Evolutionary conservation across 202 grass and related monocot species (phyloP).

Genomic region (Alloteropsis angusta): DNA sequence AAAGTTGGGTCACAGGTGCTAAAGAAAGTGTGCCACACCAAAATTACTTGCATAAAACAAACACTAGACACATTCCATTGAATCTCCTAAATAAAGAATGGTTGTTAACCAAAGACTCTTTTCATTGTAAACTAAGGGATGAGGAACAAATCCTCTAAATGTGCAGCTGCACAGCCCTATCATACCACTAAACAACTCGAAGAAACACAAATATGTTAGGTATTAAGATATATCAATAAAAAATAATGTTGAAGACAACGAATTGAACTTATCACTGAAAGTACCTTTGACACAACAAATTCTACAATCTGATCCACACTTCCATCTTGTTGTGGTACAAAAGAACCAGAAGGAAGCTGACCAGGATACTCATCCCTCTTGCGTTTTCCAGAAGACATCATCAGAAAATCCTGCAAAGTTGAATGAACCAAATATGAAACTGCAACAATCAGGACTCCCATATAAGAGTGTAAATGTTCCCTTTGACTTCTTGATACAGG

Average conservation of each 20-base stretch:
- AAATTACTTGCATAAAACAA: background rate
- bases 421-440: conserved; percentile 6
- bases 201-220: background rate
- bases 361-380: conserved; percentile 92
- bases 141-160: background rate
- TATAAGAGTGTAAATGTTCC: background rate
- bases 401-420: conserved; percentile 80
- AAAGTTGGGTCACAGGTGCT: background rate
- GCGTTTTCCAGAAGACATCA: conserved; percentile 75
- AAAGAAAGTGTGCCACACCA: background rate
- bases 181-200: background rate
- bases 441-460: background rate
- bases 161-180: background rate
- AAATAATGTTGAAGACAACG: background rate
- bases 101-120: background rate
- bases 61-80: background rate
- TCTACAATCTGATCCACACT: conserved; percentile 57
- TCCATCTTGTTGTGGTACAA: conserved; percentile 96
- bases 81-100: background rate
- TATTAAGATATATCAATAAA: background rate
- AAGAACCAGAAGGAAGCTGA: conserved; percentile 61
- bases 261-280: background rate
- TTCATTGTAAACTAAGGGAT: background rate
- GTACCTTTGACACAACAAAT: conserved; percentile 52
- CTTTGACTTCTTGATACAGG: background rate